These are phyloP conservation scores for Santalum album DNA, from an alignment of 164 flowering plant species.

Conservation along the genomic window DNA sequence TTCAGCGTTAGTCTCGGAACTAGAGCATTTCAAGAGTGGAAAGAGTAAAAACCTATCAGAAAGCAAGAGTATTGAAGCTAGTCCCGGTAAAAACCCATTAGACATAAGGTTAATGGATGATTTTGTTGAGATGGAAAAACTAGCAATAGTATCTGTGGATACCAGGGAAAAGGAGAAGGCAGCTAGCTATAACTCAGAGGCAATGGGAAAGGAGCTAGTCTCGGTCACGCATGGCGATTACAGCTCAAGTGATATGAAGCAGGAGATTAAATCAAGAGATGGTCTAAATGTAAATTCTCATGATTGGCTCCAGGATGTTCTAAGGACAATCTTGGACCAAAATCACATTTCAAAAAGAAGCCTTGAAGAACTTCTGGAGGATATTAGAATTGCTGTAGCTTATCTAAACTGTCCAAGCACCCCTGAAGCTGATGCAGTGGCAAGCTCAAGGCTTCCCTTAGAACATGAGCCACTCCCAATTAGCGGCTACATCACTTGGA, in stretches of 20 bases:
- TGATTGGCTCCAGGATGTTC: slow-evolving; percentile 64
- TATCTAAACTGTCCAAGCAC: slow-evolving; percentile 11
- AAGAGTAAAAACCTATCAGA: slow-evolving; percentile 26
- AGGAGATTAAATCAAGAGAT: slow-evolving; percentile 13
- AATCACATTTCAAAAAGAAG: slow-evolving; percentile 38
- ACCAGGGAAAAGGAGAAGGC: too few relatives aligned
- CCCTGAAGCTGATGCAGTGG: slow-evolving; percentile 9
- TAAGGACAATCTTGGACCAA: slow-evolving; percentile 45
- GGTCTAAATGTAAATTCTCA: slow-evolving; percentile 15
- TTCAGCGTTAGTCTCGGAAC: slow-evolving; percentile 37
- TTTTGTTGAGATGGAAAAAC: slow-evolving; percentile 79
- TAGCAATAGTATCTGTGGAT: slow-evolving; percentile 65
- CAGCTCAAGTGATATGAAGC: slow-evolving; percentile 8
- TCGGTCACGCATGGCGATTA: slow-evolving; percentile 22
- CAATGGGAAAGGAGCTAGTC: slow-evolving; percentile 47
- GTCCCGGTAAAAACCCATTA: too few relatives aligned
- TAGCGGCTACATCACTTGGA: slow-evolving; percentile 39
- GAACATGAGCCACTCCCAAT: slow-evolving; percentile 14
- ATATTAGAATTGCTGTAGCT: slow-evolving; percentile 40
- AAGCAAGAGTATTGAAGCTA: slow-evolving; percentile 25
- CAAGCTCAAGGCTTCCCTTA: not conserved
- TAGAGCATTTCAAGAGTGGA: slow-evolving; percentile 35
- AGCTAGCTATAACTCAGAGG: slow-evolving; percentile 5
- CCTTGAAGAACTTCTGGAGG: slow-evolving; percentile 48
- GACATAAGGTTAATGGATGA: slow-evolving; percentile 80